Conservation (phyloP, 2,329 filamentous ascomycete genomes). For the Penicillium sumatraense region DNA sequence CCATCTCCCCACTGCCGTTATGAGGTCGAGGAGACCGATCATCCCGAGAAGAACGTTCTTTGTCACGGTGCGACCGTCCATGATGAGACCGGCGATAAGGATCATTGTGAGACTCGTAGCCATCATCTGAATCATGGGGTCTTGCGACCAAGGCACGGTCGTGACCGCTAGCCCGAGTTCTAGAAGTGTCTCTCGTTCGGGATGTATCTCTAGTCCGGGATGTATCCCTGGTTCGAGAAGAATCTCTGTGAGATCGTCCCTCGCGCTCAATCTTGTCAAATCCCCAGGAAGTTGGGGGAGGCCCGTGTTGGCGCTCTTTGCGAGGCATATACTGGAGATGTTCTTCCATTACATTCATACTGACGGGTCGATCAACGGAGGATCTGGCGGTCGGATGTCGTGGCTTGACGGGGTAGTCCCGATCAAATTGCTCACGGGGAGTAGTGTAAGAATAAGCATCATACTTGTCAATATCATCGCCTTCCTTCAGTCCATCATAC, state of each 20-base stretch:
- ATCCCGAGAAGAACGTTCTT: conserved; percentile 24
- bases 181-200: conserved; percentile 44
- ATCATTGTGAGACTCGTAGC: conserved; percentile 47
- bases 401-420: conserved; percentile 46
- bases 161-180: conserved; percentile 39
- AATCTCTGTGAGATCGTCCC: conserved; percentile 26
- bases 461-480: conserved; percentile 46
- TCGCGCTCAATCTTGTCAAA: conserved; percentile 42
- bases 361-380: conserved; percentile 41
- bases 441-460: conserved; percentile 54
- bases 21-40: conserved; percentile 25
- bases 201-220: conserved; percentile 19
- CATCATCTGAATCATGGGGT: conserved; percentile 54
- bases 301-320: conserved; percentile 38
- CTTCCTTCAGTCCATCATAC: conserved; percentile 34
- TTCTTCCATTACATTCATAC: conserved; percentile 45
- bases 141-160: conserved; percentile 51
- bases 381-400: conserved; percentile 32
- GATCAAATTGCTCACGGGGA: conserved; percentile 51
- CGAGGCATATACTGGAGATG: conserved; percentile 30
- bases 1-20: conserved; percentile 16
- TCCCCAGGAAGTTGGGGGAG: conserved; percentile 44
- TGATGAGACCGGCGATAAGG: conserved; percentile 47
- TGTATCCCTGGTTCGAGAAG: conserved; percentile 8
- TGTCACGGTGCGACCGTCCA: conserved; percentile 27